phyloP scores from a whole-genome alignment of 352 stramenopile genomes.

The Pythium phragmiticola region DNA sequence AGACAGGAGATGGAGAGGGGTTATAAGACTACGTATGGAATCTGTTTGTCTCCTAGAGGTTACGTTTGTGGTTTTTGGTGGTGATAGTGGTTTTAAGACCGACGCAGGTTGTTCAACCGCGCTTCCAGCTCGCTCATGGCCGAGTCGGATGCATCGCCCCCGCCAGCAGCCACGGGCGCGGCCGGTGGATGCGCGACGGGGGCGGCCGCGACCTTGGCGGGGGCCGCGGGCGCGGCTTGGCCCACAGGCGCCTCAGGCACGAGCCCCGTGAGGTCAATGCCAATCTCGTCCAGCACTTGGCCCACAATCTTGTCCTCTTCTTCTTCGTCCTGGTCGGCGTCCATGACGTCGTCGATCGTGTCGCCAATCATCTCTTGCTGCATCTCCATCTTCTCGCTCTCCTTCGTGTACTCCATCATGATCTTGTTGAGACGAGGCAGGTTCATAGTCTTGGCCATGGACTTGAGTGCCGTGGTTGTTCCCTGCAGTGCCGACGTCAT shows the following conservation, averaged over 20 bases:
- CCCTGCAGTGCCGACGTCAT: constrained; percentile 90
- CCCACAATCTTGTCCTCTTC: constrained; percentile 96
- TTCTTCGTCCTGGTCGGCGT: constrained; percentile 93
- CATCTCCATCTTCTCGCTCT: constrained; percentile 98
- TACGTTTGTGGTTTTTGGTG: background rate
- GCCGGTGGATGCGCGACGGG: constrained; percentile 39
- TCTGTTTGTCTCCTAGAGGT: background rate
- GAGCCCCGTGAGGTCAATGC: constrained; percentile 91
- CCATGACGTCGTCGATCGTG: constrained; percentile 96
- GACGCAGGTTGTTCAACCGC: constrained; percentile 95
- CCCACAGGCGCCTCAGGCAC: constrained; percentile 88
- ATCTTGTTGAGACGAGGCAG: constrained; percentile 96
- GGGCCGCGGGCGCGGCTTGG: constrained; percentile 33
- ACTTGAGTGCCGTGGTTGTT: constrained; percentile 82
- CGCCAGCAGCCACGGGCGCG: constrained; percentile 51
- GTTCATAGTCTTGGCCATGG: constrained; percentile 95
- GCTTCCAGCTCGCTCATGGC: constrained; percentile 96
- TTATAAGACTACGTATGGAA: constrained; percentile 1
- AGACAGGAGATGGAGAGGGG: background rate
- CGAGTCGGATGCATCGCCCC: constrained; percentile 36
- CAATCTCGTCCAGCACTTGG: constrained; percentile 98
- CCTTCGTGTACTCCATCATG: constrained; percentile 97
- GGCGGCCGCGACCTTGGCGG: constrained; percentile 59
- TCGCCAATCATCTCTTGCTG: constrained; percentile 98
- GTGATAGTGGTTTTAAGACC: constrained; percentile 40